Conservation (phyloP, 208 protist genomes). For the Acanthamoeba lenticulata region DNA sequence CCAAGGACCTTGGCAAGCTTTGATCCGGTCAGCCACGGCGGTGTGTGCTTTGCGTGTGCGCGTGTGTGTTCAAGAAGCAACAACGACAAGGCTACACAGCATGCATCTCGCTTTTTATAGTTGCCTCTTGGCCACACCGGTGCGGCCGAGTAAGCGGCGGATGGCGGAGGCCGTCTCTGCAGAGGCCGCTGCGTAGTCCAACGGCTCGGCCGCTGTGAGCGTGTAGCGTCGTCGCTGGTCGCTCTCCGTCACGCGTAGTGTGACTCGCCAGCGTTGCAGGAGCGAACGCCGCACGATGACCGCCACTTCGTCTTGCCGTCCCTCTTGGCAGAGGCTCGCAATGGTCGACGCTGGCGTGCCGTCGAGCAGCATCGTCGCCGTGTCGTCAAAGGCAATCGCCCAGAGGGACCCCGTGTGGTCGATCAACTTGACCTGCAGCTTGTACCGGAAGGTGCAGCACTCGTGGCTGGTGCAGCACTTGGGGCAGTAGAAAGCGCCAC, state of each 20-base stretch:
- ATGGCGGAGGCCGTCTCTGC: background rate
- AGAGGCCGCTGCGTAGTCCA: background rate
- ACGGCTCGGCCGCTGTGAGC: background rate
- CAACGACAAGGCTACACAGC: too few relatives aligned
- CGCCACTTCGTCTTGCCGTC: background rate
- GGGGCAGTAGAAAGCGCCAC: too few relatives aligned
- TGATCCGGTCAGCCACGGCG: too few relatives aligned
- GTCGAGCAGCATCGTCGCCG: slow-evolving; percentile 22
- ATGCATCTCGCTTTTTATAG: too few relatives aligned
- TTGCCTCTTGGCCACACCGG: too few relatives aligned
- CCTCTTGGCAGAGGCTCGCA: background rate
- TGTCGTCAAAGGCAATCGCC: slow-evolving; percentile 65
- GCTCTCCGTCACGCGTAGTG: background rate
- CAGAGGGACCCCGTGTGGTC: slow-evolving; percentile 43
- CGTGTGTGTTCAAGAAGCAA: too few relatives aligned
- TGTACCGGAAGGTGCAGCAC: too few relatives aligned
- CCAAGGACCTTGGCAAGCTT: slow-evolving; percentile 58
- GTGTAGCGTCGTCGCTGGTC: background rate
- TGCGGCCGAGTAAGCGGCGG: background rate
- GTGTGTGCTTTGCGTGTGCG: too few relatives aligned
- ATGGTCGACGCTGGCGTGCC: background rate
- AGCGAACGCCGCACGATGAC: background rate
- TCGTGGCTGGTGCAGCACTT: too few relatives aligned
- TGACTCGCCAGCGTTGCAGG: background rate
- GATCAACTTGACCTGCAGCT: background rate